These are phyloP conservation scores for Gracilaria vermiculophylla DNA, from an alignment of 23 red algal genomes.

Conservation along the genomic window DNA sequence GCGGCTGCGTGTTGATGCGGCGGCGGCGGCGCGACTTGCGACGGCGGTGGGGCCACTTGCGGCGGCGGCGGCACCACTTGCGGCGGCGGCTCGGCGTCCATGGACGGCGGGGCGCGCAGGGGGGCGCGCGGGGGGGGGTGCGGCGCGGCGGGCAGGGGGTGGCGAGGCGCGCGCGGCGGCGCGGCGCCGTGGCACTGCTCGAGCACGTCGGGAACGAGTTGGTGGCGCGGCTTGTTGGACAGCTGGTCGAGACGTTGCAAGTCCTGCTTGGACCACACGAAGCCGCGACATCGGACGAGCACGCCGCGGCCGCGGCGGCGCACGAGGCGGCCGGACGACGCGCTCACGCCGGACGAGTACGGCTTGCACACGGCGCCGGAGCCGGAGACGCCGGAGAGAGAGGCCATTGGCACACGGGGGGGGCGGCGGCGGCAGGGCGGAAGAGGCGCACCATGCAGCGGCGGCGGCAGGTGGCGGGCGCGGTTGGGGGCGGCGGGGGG, in stretches of 20 bases:
- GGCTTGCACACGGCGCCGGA: slow-evolving; percentile 30
- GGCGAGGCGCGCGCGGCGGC: not conserved
- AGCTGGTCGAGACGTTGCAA: slow-evolving; percentile 9
- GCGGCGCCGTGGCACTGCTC: not conserved
- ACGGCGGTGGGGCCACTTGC: not conserved
- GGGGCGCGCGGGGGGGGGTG: not conserved
- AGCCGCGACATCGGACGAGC: slow-evolving; percentile 47
- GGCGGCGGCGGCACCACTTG: not conserved
- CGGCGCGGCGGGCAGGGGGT: not conserved
- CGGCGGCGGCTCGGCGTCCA: slow-evolving; percentile 6
- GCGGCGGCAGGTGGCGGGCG: not conserved
- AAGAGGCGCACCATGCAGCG: not conserved
- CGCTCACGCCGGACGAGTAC: not conserved
- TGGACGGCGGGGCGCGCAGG: not conserved
- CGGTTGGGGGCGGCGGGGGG: not conserved
- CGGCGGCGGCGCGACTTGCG: too few relatives aligned
- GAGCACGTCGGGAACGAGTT: not conserved
- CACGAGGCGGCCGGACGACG: not conserved
- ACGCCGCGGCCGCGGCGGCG: slow-evolving; percentile 35
- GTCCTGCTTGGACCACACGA: slow-evolving; percentile 44
- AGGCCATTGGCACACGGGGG: not conserved
- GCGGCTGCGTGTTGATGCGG: too few relatives aligned
- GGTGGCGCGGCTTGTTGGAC: slow-evolving; percentile 16
- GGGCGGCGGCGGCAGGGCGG: not conserved
- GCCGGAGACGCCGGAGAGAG: not conserved